Base-by-base conservation (phyloP, 2,329 filamentous ascomycete genomes). In the Corynespora cassiicola region DNA sequence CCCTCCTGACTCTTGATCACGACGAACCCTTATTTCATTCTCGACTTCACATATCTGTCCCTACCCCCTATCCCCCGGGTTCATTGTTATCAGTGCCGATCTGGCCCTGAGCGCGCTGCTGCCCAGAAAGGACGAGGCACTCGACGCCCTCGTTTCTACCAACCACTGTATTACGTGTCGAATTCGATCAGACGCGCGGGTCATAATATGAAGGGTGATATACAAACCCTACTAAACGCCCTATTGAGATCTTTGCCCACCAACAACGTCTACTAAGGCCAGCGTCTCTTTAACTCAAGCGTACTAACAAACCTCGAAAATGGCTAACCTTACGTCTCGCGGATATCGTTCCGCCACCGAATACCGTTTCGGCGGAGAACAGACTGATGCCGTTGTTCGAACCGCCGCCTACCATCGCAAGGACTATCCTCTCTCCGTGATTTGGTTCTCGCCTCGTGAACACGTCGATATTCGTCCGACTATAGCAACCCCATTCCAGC, bases 391-490 rank as follows among this genome's bases (percentile, higher is more conserved):
- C 35, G 68, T 69, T 51, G 21, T 62, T 54, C 52, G 51, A 39
- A 30, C 33, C 22, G 25, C 50, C 24, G 33, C 58, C 41, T 67
- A 65, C 47, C 58, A 61, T 50, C 54, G 61, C 28, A 51, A 50
- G 48, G 58, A 66, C 29, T 61, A 36, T 45, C 14, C 16, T 42
- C 54, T 3, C 25, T 50, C 58, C 15, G 52, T 66, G 25, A 66
- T 65, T 39, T 65, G 54, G 54, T 66, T 69, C 56, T 42, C 59
- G 28, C 49, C 54, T 50, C 38, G 47, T 34, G 42, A 55, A 47
- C 64, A 68, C 30, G 29, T 8, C 23, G 18, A 28, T 29, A 53
- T 63, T n/a, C n/a, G n/a, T n/a, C 15, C 1, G 33, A 66, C 58
- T 8, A 65, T 65, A 51, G 46, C 57, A 36, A 56, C 49, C 35